Evolutionary conservation across 2,329 filamentous ascomycete species (phyloP).

Genomic region (Botrytis paeoniae): DNA sequence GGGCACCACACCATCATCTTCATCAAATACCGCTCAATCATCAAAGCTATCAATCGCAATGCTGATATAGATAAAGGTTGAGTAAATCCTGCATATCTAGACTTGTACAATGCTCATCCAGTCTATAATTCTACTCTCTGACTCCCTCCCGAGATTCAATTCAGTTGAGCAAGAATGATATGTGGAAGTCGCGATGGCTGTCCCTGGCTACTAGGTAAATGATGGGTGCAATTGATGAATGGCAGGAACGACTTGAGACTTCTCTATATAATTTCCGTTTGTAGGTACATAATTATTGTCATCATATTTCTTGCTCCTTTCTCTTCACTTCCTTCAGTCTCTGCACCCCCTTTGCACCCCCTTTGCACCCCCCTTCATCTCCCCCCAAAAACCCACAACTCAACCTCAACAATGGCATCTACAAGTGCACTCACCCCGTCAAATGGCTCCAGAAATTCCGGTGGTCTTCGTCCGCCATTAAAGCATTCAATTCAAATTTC

Average conservation of each 20-base stretch:
- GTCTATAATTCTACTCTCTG: neutral
- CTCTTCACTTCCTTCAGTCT: neutral
- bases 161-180: neutral
- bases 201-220: neutral
- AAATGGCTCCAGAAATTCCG: neutral
- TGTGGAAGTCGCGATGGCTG: neutral
- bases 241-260: neutral
- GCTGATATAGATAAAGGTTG: neutral
- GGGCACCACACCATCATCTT: neutral
- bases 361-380: too few relatives aligned
- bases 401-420: neutral
- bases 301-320: neutral
- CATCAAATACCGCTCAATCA: neutral
- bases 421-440: neutral
- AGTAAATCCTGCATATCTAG: neutral
- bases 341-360: too few relatives aligned
- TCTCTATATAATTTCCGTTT: neutral
- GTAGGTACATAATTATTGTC: neutral
- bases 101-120: too few relatives aligned
- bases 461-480: neutral
- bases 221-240: neutral
- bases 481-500: constrained; percentile 8
- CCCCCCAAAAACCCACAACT: neutral
- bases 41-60: neutral
- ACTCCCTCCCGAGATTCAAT: neutral